Evolutionary conservation across 2,329 filamentous ascomycete genomes (phyloP).

Genomic region (Gnomoniopsis sp.): DNA sequence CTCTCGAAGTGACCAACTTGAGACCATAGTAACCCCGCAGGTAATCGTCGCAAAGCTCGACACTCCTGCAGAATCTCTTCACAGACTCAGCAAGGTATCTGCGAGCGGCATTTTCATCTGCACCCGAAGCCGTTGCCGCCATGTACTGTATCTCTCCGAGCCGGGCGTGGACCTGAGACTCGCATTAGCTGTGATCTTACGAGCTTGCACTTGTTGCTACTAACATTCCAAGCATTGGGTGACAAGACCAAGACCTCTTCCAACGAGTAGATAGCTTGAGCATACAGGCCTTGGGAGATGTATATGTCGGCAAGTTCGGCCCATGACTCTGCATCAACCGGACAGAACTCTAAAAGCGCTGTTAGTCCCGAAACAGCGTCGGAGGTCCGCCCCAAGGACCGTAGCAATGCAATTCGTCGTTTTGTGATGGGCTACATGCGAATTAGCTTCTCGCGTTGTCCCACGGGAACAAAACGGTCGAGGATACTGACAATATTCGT

Average conservation of each 20-base stretch:
- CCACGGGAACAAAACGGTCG: background rate
- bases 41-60: conserved; percentile 93
- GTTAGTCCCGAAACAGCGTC: conserved; percentile 76
- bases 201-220: conserved; percentile 30
- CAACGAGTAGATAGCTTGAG: conserved; percentile 81
- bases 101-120: conserved; percentile 36
- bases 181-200: conserved; percentile 18
- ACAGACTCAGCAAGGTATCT: conserved; percentile 68
- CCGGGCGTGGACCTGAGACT: conserved; percentile 71
- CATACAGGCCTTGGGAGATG: conserved; percentile 70
- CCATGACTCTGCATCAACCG: conserved; percentile 92
- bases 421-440: conserved; percentile 71
- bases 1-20: conserved; percentile 60
- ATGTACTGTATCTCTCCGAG: conserved; percentile 82
- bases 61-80: conserved; percentile 82
- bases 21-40: conserved; percentile 89
- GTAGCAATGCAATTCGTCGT: conserved; percentile 75
- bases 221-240: conserved; percentile 93
- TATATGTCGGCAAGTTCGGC: conserved; percentile 88
- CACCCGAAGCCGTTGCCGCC: conserved; percentile 45
- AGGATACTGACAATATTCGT: conserved; percentile 70
- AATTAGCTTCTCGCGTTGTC: conserved; percentile 27
- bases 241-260: conserved; percentile 86
- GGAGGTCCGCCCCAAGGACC: conserved; percentile 63
- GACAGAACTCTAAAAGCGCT: conserved; percentile 74